Evolutionary conservation across 1,284 basidiomycete species (phyloP), one percentile per base, ranked within the genome.

Genomic region (Microbotryum scabiosae): DNA sequence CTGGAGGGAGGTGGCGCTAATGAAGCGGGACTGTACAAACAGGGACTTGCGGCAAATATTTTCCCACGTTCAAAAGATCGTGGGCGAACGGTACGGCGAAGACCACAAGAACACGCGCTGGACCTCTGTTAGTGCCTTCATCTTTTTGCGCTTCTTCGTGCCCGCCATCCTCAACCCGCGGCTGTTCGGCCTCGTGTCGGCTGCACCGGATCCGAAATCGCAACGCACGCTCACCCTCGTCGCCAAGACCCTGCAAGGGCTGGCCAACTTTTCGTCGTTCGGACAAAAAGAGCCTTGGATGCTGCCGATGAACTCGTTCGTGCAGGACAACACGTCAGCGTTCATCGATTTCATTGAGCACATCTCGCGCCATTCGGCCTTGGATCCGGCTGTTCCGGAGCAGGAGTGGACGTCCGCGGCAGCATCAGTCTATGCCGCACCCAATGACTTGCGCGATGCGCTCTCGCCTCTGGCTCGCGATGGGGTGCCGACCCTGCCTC

Each of bases 91-190:
- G 79, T 68, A 77, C 76, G 54, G 80, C 84, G 62, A 61, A 48
- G 68, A 69, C 10, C 56, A 64, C 44, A 59, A 60, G 54, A 69
- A 72, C 47, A 77, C 88, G 47, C 85, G 82, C 41, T 84, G 82
- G 80, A 87, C 89, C 73, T 84, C 85, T 70, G 86, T 90, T 49
- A 87, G 86, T 47, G 88, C 88, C 0, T 90, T 90, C 73, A 83
- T 85, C 71, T 90, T 90, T 73, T 78, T 90, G 44, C 82, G 88
- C 51, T 88, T 91, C 74, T 84, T 91, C 63, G 69, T 70, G 25
- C 71, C 71, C 20, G 71, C 71, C 28, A 66, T 72, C 43, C 67
- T 72, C 54, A 70, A 71, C 30, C 71, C 71, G 3, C 63, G 63
- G 20, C 64, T 72, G 8, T 72, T 71, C 57, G 59, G 61, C 46